Percentiles rank a stretch among this genome's conserved stretches.
Evolutionary conservation across 306 rosid species (phyloP).

Genomic region (Malus sieversii): DNA sequence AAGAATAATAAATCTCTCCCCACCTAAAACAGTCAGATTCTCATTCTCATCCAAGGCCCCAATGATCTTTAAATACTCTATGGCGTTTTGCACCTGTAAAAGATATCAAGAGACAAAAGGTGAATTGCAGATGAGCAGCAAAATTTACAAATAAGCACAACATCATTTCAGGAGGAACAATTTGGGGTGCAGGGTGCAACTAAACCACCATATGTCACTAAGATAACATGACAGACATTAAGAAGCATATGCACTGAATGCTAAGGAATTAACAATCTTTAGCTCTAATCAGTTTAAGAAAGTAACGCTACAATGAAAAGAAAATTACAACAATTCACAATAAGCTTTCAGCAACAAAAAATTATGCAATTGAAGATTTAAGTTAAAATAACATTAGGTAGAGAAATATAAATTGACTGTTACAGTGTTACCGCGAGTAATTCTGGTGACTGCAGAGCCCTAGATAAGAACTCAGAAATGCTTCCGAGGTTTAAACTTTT

Average conservation of each 20-base stretch:
- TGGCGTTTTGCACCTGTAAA: slow-evolving; percentile 83
- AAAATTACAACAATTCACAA: background rate
- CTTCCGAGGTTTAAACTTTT: slow-evolving; percentile 91
- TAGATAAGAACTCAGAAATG: slow-evolving; percentile 80
- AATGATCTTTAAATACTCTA: slow-evolving; percentile 72
- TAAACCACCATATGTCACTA: background rate
- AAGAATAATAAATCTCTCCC: slow-evolving; percentile 4
- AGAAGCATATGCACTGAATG: background rate
- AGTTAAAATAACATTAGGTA: slow-evolving; percentile 4
- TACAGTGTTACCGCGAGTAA: slow-evolving; percentile 80
- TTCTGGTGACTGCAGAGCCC: slow-evolving; percentile 96
- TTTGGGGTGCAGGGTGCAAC: background rate
- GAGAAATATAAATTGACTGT: slow-evolving; percentile 20
- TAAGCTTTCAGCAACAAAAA: background rate
- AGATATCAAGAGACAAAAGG: slow-evolving; percentile 17
- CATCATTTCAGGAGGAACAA: background rate
- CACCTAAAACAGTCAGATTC: slow-evolving; percentile 77
- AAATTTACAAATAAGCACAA: background rate
- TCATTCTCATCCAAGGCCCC: slow-evolving; percentile 91
- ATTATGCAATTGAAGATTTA: background rate
- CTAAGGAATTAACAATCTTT: background rate
- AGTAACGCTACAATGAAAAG: background rate
- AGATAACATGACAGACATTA: background rate
- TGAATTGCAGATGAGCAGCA: slow-evolving; percentile 16
- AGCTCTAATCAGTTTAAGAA: background rate